Evolutionary conservation across 306 rosid genomes (phyloP).

Genomic region (Quercus ilex): DNA sequence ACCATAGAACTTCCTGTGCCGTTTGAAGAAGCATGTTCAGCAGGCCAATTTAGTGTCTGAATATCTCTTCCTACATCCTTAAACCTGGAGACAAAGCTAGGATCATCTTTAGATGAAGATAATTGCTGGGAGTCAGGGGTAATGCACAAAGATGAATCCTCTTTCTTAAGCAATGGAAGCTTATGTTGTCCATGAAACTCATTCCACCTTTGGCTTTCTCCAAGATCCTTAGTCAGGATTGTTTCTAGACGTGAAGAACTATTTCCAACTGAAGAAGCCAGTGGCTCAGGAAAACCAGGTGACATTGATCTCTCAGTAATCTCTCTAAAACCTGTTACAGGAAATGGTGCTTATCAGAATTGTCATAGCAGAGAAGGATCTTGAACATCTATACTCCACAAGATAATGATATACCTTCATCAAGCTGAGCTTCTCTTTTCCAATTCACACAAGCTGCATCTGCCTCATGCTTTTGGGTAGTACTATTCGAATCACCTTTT

Average conservation of each 20-base stretch:
- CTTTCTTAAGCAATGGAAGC: conserved; percentile 30
- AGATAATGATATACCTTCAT: conserved; percentile 65
- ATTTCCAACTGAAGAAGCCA: conserved; percentile 36
- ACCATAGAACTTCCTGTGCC: conserved; percentile 24
- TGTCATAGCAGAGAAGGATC: conserved; percentile 25
- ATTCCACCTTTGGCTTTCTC: conserved; percentile 35
- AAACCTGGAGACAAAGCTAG: conserved; percentile 13
- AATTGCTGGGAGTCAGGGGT: conserved; percentile 19
- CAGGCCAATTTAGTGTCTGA: conserved; percentile 2
- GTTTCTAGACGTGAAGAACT: conserved; percentile 38
- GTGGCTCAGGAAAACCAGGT: conserved; percentile 38
- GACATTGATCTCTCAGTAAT: conserved; percentile 37
- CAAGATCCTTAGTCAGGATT: conserved; percentile 31
- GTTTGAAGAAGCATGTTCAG: conserved; percentile 12
- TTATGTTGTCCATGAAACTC: conserved; percentile 42
- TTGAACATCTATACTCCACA: conserved; percentile 26
- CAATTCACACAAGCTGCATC: conserved; percentile 34
- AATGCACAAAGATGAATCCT: conserved; percentile 20
- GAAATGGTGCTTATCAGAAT: conserved; percentile 38
- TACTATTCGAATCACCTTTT: conserved; percentile 36
- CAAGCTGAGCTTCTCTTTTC: conserved; percentile 47
- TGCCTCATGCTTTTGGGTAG: conserved; percentile 48
- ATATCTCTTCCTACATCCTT: conserved; percentile 24
- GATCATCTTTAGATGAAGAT: conserved; percentile 19
- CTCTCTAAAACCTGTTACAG: conserved; percentile 50